These are phyloP conservation scores for Cymbidium sinense DNA, from an alignment of 106 monocot genomes.

Conservation along the genomic window DNA sequence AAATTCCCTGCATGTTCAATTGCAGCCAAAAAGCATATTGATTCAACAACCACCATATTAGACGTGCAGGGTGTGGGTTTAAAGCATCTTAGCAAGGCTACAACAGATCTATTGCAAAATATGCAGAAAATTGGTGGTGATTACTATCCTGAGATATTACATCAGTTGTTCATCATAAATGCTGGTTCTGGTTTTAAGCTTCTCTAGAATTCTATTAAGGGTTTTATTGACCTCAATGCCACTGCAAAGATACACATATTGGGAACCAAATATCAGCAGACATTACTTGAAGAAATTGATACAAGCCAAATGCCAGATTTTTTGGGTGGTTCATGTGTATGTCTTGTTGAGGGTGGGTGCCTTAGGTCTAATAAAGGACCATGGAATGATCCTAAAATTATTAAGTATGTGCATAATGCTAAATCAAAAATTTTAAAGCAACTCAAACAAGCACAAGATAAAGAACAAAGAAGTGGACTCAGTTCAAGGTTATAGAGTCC, in stretches of 20 bases:
- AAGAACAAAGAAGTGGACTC: too few relatives aligned
- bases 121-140: conserved; percentile 58
- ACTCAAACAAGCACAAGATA: conserved; percentile 13
- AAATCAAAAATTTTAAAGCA: conserved; percentile 26
- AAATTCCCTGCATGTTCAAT: too few relatives aligned
- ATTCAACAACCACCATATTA: too few relatives aligned
- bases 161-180: too few relatives aligned
- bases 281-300: conserved; percentile 46
- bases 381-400: conserved; percentile 32
- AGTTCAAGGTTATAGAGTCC: too few relatives aligned
- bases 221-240: conserved; percentile 66
- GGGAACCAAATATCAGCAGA: conserved; percentile 38
- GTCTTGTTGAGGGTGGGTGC: conserved; percentile 30
- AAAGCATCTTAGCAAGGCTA: conserved; percentile 43
- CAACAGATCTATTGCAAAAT: conserved; percentile 38
- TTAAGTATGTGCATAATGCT: conserved; percentile 33
- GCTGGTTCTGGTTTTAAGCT: too few relatives aligned
- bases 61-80: conserved; percentile 67
- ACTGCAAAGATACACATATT: conserved; percentile 67
- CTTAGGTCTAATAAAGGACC: conserved; percentile 35
- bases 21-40: too few relatives aligned
- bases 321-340: conserved; percentile 39
- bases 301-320: conserved; percentile 35
- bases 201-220: too few relatives aligned
- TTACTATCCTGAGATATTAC: conserved; percentile 62